phyloP scores from a whole-genome alignment of 2,329 filamentous ascomycete genomes.

The Fusarium nygamai region DNA sequence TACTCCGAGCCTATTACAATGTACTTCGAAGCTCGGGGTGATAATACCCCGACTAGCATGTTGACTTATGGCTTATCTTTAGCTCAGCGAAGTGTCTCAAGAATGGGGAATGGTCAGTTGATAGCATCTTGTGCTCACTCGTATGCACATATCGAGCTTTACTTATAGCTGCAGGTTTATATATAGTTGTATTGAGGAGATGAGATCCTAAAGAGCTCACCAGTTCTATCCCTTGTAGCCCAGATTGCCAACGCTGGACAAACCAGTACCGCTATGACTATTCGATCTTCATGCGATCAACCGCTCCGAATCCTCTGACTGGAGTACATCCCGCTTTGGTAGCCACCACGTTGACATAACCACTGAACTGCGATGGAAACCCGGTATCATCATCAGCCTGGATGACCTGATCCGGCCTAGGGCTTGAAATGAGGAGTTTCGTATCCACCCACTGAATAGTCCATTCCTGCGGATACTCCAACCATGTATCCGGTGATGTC shows the following conservation, averaged over 20 bases:
- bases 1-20: not conserved
- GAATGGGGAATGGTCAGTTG: fast-evolving
- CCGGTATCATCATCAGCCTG: not conserved
- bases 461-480: not conserved
- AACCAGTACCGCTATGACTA: not conserved
- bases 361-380: not conserved
- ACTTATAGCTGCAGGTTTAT: fast-evolving
- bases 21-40: not conserved
- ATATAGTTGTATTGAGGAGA: fast-evolving
- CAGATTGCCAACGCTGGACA: not conserved
- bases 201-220: fast-evolving
- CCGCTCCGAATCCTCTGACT: not conserved
- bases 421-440: not conserved
- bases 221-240: not conserved
- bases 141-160: fast-evolving
- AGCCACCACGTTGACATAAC: not conserved
- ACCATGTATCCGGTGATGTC: not conserved
- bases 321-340: not conserved
- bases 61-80: not conserved
- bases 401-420: not conserved
- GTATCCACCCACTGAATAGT: not conserved
- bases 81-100: not conserved
- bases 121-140: fast-evolving
- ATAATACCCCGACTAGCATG: not conserved
- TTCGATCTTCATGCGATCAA: not conserved